Base-by-base conservation (phyloP, 1,284 basidiomycete species). In the Waitea zeae region DNA sequence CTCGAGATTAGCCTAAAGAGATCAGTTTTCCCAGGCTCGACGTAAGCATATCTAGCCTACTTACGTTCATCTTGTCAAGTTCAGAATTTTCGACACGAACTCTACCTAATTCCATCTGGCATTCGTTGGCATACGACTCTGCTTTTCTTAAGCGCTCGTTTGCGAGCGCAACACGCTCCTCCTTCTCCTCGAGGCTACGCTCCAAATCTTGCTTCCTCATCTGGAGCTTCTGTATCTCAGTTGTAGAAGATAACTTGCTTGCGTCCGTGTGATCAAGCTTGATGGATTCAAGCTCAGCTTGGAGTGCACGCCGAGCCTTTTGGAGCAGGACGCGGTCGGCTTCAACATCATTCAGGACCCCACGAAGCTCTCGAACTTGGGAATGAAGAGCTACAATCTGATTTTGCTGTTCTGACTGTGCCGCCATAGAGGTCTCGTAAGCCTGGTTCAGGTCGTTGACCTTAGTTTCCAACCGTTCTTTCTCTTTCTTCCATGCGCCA, bases 401-500 rank as follows among this genome's bases (percentile, higher is more conserved):
- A 0, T 74, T 61, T 48, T 88, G 86, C 43, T 86, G 77, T 42
- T 87, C 81, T 0, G 73, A 58, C 45, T 87, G 81, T 0, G 69
- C 74, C 18, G 67, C 63, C 2, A 67, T 66, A 1, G 83, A 79
- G 0, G 78, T 64, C 41, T 87, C 78, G 49, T 81, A 87, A 1
- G 80, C 84, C 36, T 73, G 75, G 12, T 69, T 77, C 37, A 87
- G 49, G 48, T 87, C 81, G 6, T 51, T 51, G 34, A 87, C 81
- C 61, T 86, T 86, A 30, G 70, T 76, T 41, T 89, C 82, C 49
- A 88, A 58, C 7, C 81, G 73, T 40, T 87, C 83, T 49, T 75
- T 83, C 54, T 88, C 83, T 44, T 82, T 80, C 59, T 80, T 81
- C 82, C 83, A 88, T 3, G 76, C 70, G 7, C 74, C 68, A 31